phyloP scores from a whole-genome alignment of 495 filamentous ascomycete genomes.

The Chaetomium cochliodes region DNA sequence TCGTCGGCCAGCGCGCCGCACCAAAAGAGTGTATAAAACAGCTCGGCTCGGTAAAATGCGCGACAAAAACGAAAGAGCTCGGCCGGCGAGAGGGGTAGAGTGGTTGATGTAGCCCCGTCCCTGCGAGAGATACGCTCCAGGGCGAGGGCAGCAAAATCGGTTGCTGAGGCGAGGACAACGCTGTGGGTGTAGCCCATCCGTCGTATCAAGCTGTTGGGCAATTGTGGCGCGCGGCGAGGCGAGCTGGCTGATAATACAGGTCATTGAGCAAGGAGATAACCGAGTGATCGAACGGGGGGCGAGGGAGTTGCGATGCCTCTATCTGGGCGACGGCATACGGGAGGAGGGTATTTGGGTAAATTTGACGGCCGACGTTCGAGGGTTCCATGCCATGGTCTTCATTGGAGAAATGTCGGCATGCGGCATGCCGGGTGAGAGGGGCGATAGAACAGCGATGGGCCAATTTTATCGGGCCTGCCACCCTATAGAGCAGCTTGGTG shows the following conservation, averaged over 20 bases:
- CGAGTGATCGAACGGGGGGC: not conserved
- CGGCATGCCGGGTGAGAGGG: too few relatives aligned
- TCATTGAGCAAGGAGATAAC: not conserved
- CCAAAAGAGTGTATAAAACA: conserved; percentile 5
- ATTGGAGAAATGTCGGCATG: not conserved
- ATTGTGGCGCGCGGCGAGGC: not conserved
- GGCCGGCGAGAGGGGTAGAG: not conserved
- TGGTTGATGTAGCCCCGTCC: not conserved
- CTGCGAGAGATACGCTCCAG: not conserved
- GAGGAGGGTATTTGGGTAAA: not conserved
- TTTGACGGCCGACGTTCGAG: not conserved
- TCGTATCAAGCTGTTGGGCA: not conserved
- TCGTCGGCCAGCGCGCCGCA: not conserved
- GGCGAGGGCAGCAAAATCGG: not conserved
- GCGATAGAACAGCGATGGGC: too few relatives aligned
- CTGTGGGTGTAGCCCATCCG: not conserved
- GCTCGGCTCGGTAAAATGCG: not conserved
- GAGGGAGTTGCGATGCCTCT: not conserved
- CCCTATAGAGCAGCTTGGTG: too few relatives aligned
- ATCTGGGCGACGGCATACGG: not conserved
- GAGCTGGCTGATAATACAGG: not conserved
- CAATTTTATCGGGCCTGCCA: too few relatives aligned
- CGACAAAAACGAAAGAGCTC: not conserved
- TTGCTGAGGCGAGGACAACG: not conserved
- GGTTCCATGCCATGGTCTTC: not conserved